phyloP scores from a whole-genome alignment of 202 grass and related monocot genomes.

The Panicum hallii region DNA sequence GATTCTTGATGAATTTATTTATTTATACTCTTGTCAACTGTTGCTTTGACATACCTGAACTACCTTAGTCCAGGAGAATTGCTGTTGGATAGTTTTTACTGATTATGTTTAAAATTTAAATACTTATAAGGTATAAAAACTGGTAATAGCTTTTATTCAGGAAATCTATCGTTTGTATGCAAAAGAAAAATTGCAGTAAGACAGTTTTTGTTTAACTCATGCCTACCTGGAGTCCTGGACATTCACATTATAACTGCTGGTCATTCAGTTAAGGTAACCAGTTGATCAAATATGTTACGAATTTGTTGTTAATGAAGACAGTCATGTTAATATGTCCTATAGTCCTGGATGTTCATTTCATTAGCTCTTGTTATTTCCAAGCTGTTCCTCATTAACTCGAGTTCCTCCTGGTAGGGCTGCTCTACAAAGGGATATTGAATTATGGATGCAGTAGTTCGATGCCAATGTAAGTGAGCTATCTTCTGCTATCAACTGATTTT shows the following conservation, averaged over 20 bases:
- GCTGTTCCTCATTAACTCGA: neutral
- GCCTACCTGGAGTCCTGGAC: neutral
- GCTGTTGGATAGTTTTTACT: neutral
- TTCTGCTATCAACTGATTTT: neutral
- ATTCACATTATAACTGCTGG: neutral
- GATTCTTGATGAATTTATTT: neutral
- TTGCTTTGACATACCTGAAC: neutral
- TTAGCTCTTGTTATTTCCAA: neutral
- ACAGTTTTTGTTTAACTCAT: neutral
- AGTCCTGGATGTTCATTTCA: neutral
- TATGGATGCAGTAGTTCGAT: neutral
- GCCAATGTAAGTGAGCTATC: neutral
- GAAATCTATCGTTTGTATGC: neutral
- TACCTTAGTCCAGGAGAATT: neutral
- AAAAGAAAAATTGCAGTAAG: neutral
- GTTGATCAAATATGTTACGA: neutral
- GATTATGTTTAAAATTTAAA: neutral
- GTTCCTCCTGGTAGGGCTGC: neutral
- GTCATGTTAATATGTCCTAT: neutral
- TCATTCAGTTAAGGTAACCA: neutral
- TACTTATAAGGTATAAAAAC: neutral
- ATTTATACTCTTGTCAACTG: neutral
- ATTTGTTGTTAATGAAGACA: neutral
- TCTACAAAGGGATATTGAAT: neutral
- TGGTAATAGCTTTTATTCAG: neutral